Conservation (phyloP, 108 stramenopile species). For the Mayamaea pseudoterrestris region DNA sequence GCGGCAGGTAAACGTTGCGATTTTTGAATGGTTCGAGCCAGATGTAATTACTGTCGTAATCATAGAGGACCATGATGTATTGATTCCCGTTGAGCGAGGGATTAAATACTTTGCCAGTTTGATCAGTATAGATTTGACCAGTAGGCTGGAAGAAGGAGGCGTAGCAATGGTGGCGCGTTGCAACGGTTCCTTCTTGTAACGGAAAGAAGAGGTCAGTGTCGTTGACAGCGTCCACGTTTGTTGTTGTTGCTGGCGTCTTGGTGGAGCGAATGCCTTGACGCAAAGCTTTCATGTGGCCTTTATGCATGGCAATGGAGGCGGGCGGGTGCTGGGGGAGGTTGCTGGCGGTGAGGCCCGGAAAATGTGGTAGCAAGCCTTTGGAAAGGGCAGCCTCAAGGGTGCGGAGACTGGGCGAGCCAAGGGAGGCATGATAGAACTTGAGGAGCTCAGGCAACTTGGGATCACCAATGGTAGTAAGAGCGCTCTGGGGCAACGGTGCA, state of each 20-base stretch:
- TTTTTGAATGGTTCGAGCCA: no score
- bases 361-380: background rate
- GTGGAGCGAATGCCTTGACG: slow-evolving; percentile 10
- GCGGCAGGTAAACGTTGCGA: no score
- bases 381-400: slow-evolving; percentile 7
- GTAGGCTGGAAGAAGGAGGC: slow-evolving; percentile 6
- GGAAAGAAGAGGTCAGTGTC: background rate
- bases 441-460: slow-evolving; percentile 6
- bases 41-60: slow-evolving; percentile 30
- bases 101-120: slow-evolving; percentile 20
- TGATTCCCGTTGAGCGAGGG: slow-evolving; percentile 20
- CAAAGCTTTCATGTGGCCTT: slow-evolving; percentile 19
- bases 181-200: background rate
- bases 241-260: background rate
- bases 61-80: slow-evolving; percentile 24
- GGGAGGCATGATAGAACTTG: slow-evolving; percentile 15
- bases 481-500: no score
- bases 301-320: slow-evolving; percentile 5
- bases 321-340: slow-evolving; percentile 3
- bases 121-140: slow-evolving; percentile 24
- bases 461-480: background rate
- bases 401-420: slow-evolving; percentile 10
- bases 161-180: slow-evolving; percentile 2
- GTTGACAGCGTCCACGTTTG: background rate
- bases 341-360: slow-evolving; percentile 14